phyloP scores from a whole-genome alignment of 495 filamentous ascomycete genomes.

The Neurospora sp. region DNA sequence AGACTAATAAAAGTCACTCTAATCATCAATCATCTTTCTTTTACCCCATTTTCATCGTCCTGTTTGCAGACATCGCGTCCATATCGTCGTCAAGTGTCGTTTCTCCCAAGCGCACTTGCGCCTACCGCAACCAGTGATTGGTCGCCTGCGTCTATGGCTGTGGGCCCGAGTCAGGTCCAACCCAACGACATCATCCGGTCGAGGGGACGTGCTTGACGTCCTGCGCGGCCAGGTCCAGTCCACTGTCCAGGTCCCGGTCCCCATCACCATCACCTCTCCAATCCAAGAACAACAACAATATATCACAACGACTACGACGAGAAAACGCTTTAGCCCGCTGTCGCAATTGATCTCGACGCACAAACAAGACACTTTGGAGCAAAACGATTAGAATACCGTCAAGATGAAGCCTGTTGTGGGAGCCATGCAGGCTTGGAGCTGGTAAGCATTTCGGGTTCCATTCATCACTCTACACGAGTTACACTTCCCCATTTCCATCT shows the following conservation, averaged over 20 bases:
- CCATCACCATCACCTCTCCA: background rate
- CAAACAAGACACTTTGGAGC: background rate
- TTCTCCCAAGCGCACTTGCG: background rate
- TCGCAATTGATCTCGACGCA: background rate
- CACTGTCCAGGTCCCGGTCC: background rate
- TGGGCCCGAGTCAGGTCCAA: background rate
- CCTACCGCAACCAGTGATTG: background rate
- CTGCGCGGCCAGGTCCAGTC: background rate
- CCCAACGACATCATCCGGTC: background rate
- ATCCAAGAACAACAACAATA: background rate
- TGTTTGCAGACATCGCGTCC: background rate
- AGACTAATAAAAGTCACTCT: too few species aligned
- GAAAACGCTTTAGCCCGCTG: background rate
- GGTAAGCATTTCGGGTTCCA: slow-evolving; percentile 40
- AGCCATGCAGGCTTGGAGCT: slow-evolving; percentile 86
- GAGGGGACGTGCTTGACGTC: background rate
- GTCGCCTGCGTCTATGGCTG: background rate
- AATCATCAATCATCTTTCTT: too few species aligned
- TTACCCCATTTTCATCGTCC: too few species aligned
- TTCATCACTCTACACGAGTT: background rate
- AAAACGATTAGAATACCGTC: slow-evolving; percentile 10
- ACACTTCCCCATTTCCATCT: background rate
- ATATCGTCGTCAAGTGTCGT: background rate
- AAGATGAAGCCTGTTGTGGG: slow-evolving; percentile 89
- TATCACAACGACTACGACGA: background rate